Evolutionary conservation across 345 rosid genomes (phyloP), one percentile per base, ranked within the genome.

Genomic region (Psidium friedrichsthalianum): DNA sequence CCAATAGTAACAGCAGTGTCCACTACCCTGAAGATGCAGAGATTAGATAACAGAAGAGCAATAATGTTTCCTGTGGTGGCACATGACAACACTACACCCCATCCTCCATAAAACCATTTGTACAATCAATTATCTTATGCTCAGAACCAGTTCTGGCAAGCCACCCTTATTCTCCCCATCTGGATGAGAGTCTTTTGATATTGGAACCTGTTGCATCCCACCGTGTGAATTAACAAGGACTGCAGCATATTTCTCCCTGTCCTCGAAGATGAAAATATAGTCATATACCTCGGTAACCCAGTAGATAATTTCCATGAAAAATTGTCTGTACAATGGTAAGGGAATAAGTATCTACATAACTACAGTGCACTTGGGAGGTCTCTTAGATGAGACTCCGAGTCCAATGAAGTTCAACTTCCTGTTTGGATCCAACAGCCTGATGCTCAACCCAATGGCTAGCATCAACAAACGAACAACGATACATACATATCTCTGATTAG

Each of bases 301-400:
- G 91, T 92, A 36, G 93, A 90, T 82, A 92, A 89, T 89, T 90
- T 25, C 98, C 98, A 88, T 94, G 97, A 86, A 94, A n/a, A 90
- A 94, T 91, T 16, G 98, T 92, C 85, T 92, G 94, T 64, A 93
- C 91, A 56, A 94, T 92, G 61, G 94, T 90, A 84, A 96, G 96
- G 82, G 96, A 93, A 86, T 94, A 94, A 0, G 98, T 90, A 89
- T 96, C 99, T 69, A 96, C 96, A 88, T 88, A 82, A 95, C 92
- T 36, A 95, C 91, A 55, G 93, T 88, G 81, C 94, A 93, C 87
- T 89, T 95, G 24, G 94, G 74, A 52, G 91, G 92, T 83, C 90
- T 95, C 86, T 90, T 88, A 14, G 89, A 76, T 90, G 92, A 88
- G 85, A 64, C 81, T 92, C 94, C 51, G 84, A 88, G 83, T 93